Evolutionary conservation across 768 basidiomycete genomes (phyloP).

Genomic region (Boletus fagicola): DNA sequence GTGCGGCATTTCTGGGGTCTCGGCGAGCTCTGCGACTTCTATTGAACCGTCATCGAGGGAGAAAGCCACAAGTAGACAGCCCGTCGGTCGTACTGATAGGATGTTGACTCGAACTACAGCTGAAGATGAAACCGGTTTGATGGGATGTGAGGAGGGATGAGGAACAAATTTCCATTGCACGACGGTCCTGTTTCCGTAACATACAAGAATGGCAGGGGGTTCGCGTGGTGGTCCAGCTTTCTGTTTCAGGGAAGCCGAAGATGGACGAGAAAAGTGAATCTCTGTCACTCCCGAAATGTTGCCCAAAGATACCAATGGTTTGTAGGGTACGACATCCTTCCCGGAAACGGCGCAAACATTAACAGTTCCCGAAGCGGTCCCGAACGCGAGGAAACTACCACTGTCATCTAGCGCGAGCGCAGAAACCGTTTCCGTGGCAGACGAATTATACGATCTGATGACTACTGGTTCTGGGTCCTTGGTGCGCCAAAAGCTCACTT

Average conservation of each 20-base stretch:
- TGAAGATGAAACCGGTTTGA: slow-evolving; percentile 44
- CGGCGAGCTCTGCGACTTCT: slow-evolving; percentile 56
- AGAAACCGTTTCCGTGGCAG: slow-evolving; percentile 49
- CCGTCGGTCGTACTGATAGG: slow-evolving; percentile 46
- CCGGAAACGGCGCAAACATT: slow-evolving; percentile 58
- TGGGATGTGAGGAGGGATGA: slow-evolving; percentile 29
- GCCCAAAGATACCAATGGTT: slow-evolving; percentile 42
- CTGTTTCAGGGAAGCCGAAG: slow-evolving; percentile 13
- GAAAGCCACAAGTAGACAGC: slow-evolving; percentile 54
- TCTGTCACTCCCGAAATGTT: slow-evolving; percentile 52
- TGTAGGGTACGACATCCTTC: slow-evolving; percentile 36
- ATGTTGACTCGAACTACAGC: slow-evolving; percentile 49
- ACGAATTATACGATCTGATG: slow-evolving; percentile 48
- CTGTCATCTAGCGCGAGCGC: slow-evolving; percentile 60
- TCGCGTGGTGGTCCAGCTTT: slow-evolving; percentile 15
- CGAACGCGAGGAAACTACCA: slow-evolving; percentile 67
- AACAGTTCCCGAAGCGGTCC: slow-evolving; percentile 65
- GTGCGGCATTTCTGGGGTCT: slow-evolving; percentile 41
- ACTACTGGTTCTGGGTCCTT: slow-evolving; percentile 40
- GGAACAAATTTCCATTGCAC: slow-evolving; percentile 47
- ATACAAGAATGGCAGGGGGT: slow-evolving; percentile 39
- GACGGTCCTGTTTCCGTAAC: slow-evolving; percentile 59
- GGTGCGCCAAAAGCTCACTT: slow-evolving; percentile 67
- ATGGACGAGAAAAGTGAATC: slow-evolving; percentile 43
- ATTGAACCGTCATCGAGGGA: slow-evolving; percentile 64